Evolutionary conservation across 2,329 filamentous ascomycete species (phyloP).

Genomic region (Rhynchosporium graminicola): DNA sequence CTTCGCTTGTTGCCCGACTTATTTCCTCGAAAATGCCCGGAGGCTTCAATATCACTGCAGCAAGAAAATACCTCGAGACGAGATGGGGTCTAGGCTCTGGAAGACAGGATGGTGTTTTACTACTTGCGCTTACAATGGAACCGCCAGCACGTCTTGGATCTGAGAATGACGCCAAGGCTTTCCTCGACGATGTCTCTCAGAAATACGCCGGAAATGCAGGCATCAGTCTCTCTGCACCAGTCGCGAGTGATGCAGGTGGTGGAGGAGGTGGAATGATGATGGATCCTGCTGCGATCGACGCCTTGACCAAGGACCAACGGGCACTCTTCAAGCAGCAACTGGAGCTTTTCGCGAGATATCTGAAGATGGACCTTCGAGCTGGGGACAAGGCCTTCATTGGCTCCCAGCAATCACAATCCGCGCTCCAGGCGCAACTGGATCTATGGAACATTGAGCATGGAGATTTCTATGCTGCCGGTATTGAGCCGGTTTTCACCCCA

Average conservation of each 20-base stretch:
- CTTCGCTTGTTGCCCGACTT: constrained; percentile 87
- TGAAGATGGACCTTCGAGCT: constrained; percentile 95
- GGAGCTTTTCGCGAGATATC: constrained; percentile 89
- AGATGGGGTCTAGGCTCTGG: constrained; percentile 87
- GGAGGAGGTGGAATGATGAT: constrained; percentile 94
- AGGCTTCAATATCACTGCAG: constrained; percentile 97
- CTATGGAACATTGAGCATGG: constrained; percentile 95
- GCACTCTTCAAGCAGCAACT: constrained; percentile 98
- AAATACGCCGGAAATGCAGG: constrained; percentile 86
- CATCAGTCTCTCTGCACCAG: constrained; percentile 76
- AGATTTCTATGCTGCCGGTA: constrained; percentile 92
- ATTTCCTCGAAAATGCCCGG: constrained; percentile 99
- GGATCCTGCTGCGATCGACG: constrained; percentile 96
- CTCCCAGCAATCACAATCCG: constrained; percentile 80
- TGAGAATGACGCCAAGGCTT: constrained; percentile 88
- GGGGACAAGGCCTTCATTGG: constrained; percentile 91
- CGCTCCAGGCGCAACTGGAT: constrained; percentile 90
- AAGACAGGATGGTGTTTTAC: constrained; percentile 85
- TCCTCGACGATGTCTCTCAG: constrained; percentile 83
- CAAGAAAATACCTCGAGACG: constrained; percentile 92
- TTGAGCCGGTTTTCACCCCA: constrained; percentile 89
- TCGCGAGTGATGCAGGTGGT: constrained; percentile 70
- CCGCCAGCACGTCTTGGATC: constrained; percentile 84
- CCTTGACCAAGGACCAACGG: constrained; percentile 93
- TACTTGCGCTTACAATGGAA: constrained; percentile 91